Evolutionary conservation across 108 stramenopile genomes (phyloP).

Genomic region (Bacterosira constricta): DNA sequence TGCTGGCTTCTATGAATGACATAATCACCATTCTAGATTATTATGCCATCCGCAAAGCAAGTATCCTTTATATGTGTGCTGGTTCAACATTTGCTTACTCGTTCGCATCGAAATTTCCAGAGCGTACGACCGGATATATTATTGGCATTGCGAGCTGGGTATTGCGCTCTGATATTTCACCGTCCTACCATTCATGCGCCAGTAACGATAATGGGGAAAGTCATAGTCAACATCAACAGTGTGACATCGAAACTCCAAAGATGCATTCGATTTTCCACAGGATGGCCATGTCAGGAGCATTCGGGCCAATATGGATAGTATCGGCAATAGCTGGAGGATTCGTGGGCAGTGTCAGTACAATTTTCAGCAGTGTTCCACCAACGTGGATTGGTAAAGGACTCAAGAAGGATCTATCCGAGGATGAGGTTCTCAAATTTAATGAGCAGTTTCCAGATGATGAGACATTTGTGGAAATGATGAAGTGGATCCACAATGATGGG

Average conservation of each 20-base stretch:
- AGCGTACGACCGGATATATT: constrained; percentile 37
- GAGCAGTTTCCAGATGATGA: constrained; percentile 8
- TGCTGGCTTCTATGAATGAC: constrained; percentile 18
- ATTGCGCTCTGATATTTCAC: constrained; percentile 18
- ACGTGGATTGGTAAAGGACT: neutral
- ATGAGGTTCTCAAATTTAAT: constrained; percentile 8
- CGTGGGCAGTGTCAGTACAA: neutral
- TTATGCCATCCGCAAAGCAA: constrained; percentile 12
- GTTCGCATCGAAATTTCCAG: constrained; percentile 10
- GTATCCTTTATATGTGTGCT: constrained; percentile 37
- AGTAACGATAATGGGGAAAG: neutral
- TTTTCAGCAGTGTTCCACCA: constrained; percentile 9
- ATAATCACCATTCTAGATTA: constrained; percentile 28
- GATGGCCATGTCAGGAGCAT: constrained; percentile 29
- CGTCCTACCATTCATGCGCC: neutral
- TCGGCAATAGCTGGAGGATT: constrained; percentile 12
- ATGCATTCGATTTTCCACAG: constrained; percentile 3
- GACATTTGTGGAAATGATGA: constrained; percentile 14
- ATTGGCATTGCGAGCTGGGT: constrained; percentile 32
- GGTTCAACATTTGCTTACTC: constrained; percentile 33
- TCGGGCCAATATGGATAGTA: constrained; percentile 25
- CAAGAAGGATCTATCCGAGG: constrained; percentile 11
- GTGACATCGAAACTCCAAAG: neutral
- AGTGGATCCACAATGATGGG: constrained; percentile 21
- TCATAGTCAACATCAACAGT: neutral